These are phyloP conservation scores for Colletotrichum sp. DNA, from an alignment of 2,329 filamentous ascomycete species.

Conservation along the genomic window DNA sequence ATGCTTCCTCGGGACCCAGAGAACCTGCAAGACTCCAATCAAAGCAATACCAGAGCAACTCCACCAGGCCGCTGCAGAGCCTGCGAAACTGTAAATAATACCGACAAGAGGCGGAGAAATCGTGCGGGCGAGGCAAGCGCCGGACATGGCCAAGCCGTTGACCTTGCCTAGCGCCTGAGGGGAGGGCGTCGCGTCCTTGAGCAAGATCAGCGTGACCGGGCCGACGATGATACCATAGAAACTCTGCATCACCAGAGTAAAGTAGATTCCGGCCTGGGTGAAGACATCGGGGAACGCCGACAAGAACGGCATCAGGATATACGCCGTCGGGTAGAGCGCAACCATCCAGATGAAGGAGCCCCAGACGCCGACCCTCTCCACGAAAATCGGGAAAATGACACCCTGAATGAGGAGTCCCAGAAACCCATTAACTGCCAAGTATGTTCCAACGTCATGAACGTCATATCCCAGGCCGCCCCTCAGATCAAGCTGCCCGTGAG, in stretches of 20 bases:
- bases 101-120: conserved; percentile 72
- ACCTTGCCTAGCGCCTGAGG: conserved; percentile 69
- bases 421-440: conserved; percentile 71
- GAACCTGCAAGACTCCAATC: conserved; percentile 14
- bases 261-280: conserved; percentile 67
- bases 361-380: conserved; percentile 70
- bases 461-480: conserved; percentile 69
- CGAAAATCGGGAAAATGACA: conserved; percentile 69
- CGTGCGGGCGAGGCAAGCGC: conserved; percentile 73
- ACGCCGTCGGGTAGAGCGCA: conserved; percentile 68
- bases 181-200: conserved; percentile 73
- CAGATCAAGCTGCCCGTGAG: conserved; percentile 39
- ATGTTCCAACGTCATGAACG: conserved; percentile 67
- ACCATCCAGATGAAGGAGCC: conserved; percentile 68
- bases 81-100: conserved; percentile 67
- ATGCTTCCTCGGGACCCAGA: conserved; percentile 17
- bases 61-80: conserved; percentile 45
- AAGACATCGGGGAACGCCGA: conserved; percentile 57
- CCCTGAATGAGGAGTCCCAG: conserved; percentile 77
- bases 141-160: conserved; percentile 74
- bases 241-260: conserved; percentile 68
- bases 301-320: conserved; percentile 72
- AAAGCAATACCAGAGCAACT: conserved; percentile 30
- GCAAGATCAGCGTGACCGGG: conserved; percentile 70
- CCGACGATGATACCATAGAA: conserved; percentile 72